These are phyloP conservation scores for Fallopia convolvulus DNA, from an alignment of 148 eudicot species.

Conservation along the genomic window DNA sequence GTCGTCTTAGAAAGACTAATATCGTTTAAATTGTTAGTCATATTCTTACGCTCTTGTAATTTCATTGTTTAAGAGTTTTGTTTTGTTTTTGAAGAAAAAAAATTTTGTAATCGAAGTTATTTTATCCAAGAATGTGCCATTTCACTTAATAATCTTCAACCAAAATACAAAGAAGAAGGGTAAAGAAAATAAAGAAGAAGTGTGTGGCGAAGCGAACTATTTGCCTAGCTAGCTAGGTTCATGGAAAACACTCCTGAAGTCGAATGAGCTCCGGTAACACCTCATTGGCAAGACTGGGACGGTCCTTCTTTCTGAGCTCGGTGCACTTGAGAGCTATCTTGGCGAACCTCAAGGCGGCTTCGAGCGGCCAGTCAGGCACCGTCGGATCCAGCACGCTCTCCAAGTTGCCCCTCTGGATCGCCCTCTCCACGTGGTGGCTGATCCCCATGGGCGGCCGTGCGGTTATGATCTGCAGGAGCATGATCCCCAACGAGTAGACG, in stretches of 20 bases:
- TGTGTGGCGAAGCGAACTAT: too few species aligned
- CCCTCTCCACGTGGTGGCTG: background rate
- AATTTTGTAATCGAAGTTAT: too few species aligned
- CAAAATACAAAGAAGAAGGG: too few species aligned
- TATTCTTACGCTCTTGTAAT: too few species aligned
- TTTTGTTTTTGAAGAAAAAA: too few species aligned
- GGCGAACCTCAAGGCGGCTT: background rate
- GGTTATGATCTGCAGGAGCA: constrained; percentile 68
- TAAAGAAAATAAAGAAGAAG: too few species aligned
- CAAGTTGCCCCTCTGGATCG: background rate
- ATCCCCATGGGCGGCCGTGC: constrained; percentile 1
- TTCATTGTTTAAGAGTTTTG: too few species aligned
- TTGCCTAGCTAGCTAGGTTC: too few species aligned
- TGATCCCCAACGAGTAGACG: constrained; percentile 58
- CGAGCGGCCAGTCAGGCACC: background rate
- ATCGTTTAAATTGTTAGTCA: too few species aligned
- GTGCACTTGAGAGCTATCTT: background rate
- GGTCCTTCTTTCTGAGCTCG: constrained; percentile 1
- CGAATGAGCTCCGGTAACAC: background rate
- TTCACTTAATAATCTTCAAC: too few species aligned
- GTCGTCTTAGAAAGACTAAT: too few species aligned
- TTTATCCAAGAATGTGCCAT: too few species aligned
- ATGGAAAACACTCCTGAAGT: background rate
- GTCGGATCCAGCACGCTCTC: background rate
- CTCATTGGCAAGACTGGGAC: background rate